These are phyloP conservation scores for Quercus phellos DNA, from an alignment of 331 rosid genomes.

Conservation along the genomic window DNA sequence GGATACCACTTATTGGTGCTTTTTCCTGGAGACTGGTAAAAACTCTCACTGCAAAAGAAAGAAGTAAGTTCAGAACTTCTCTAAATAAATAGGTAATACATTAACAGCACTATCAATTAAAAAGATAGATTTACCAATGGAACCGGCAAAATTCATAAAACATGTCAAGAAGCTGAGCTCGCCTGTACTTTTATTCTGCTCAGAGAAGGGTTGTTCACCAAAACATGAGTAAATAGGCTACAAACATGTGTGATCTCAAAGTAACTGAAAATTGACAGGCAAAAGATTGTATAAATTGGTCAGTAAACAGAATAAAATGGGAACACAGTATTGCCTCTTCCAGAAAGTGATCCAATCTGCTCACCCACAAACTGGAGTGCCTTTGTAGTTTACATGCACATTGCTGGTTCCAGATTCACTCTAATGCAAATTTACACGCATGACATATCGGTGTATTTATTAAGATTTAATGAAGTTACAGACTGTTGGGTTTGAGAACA, in stretches of 20 bases:
- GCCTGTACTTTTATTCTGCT: constrained; percentile 57
- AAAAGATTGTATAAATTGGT: constrained; percentile 1
- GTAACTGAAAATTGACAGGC: neutral
- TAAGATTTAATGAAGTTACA: neutral
- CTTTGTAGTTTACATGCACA: neutral
- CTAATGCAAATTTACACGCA: neutral
- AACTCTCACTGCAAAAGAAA: constrained; percentile 48
- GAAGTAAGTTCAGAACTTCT: neutral
- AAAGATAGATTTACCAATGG: constrained; percentile 38
- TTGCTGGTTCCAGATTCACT: neutral
- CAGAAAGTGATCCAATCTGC: neutral
- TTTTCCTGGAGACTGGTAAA: constrained; percentile 58
- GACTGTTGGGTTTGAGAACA: neutral
- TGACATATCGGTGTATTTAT: neutral
- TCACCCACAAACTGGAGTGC: neutral
- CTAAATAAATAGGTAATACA: neutral
- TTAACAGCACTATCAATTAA: neutral
- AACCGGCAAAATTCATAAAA: constrained; percentile 53
- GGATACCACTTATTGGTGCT: constrained; percentile 58
- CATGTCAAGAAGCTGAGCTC: constrained; percentile 59
- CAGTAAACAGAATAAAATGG: neutral
- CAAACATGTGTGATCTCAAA: neutral
- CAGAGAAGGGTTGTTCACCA: constrained; percentile 12
- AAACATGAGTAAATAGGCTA: neutral
- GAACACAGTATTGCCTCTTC: neutral